Conservation (phyloP, 2,329 filamentous ascomycete genomes). For the Cercospora brassicicola region DNA sequence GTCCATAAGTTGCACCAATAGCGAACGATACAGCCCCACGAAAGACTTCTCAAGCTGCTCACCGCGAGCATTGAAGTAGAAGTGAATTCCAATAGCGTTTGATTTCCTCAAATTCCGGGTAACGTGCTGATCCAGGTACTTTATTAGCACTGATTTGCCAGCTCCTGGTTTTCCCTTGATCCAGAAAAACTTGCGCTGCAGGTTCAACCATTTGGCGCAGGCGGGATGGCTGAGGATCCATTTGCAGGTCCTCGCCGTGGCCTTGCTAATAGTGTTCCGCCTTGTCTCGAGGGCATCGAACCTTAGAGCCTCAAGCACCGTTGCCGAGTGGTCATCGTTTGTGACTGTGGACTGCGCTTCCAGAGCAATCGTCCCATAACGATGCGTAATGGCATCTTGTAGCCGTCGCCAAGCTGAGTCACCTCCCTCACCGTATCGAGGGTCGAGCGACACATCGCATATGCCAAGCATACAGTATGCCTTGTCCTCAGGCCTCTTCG, state of each 20-base stretch:
- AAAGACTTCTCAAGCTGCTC: not conserved
- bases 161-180: not conserved
- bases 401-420: not conserved
- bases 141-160: not conserved
- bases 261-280: not conserved
- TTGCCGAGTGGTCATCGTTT: not conserved
- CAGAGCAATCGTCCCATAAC: not conserved
- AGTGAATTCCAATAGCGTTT: not conserved
- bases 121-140: not conserved
- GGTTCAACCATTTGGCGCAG: not conserved
- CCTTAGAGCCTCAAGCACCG: not conserved
- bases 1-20: not conserved
- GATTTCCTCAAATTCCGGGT: not conserved
- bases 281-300: not conserved
- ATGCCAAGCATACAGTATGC: not conserved
- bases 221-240: not conserved
- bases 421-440: not conserved
- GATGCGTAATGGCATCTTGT: not conserved
- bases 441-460: not conserved
- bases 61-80: not conserved
- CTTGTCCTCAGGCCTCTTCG: not conserved
- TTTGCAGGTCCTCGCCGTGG: not conserved
- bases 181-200: not conserved
- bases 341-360: not conserved
- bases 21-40: not conserved